Conservation (phyloP, 495 filamentous ascomycete genomes). For the Penicillium parvum region DNA sequence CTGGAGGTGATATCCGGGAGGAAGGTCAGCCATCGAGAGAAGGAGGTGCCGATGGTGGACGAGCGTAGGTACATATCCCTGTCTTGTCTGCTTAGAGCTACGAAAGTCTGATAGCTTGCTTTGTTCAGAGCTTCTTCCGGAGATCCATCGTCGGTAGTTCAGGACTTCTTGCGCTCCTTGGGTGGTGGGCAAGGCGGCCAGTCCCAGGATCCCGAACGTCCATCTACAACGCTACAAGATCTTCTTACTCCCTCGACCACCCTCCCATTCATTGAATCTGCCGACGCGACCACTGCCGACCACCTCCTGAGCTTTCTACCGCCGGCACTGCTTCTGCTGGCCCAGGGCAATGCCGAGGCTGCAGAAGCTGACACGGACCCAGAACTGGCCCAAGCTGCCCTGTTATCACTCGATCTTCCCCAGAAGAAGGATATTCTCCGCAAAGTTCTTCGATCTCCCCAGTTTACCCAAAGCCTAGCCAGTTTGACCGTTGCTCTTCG, state of each 20-base stretch:
- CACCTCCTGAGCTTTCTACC: conserved; percentile 74
- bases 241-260: conserved; percentile 74
- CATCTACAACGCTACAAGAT: conserved; percentile 82
- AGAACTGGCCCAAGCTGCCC: conserved; percentile 63
- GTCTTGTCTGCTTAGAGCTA: conserved; percentile 6
- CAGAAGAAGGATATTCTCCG: conserved; percentile 81
- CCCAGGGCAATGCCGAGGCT: conserved; percentile 58
- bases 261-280: conserved; percentile 66
- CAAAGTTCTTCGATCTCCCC: conserved; percentile 82
- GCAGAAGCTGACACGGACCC: conserved; percentile 59
- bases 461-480: conserved; percentile 80
- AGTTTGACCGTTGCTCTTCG: conserved; percentile 82
- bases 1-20: conserved; percentile 82
- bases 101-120: conserved; percentile 1
- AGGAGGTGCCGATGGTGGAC: conserved; percentile 90
- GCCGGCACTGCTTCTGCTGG: conserved; percentile 63
- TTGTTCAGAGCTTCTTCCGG: conserved; percentile 32
- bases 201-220: conserved; percentile 50
- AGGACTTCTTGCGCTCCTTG: conserved; percentile 84
- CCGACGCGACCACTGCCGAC: conserved; percentile 61
- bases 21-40: conserved; percentile 85
- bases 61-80: conserved; percentile 89
- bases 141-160: conserved; percentile 63
- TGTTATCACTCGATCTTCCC: conserved; percentile 64
- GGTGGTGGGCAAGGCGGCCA: conserved; percentile 52